Evolutionary conservation across 1,284 basidiomycete species (phyloP).

Genomic region (Marasmius oreades): DNA sequence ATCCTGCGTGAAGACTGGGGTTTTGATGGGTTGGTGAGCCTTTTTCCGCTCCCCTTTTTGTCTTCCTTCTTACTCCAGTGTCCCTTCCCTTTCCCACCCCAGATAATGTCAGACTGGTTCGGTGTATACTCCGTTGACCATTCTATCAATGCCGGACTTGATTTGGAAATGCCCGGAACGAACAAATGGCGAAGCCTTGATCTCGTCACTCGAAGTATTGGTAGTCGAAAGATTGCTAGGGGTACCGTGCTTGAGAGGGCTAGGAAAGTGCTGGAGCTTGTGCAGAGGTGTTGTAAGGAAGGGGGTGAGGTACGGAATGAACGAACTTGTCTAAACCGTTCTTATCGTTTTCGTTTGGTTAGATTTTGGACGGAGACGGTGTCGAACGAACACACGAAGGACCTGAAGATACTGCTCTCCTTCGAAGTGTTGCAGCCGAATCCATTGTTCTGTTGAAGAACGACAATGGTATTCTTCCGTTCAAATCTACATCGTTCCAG

Average conservation of each 20-base stretch:
- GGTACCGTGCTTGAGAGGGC: constrained; percentile 71
- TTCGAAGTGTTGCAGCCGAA: constrained; percentile 60
- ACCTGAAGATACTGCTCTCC: constrained; percentile 54
- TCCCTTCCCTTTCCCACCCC: constrained; percentile 23
- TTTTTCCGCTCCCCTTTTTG: too few species aligned
- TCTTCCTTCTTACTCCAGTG: constrained; percentile 22
- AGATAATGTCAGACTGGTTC: constrained; percentile 33
- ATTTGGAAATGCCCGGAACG: constrained; percentile 77
- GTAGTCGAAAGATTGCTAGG: constrained; percentile 58
- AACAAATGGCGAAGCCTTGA: constrained; percentile 70
- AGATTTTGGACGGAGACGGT: constrained; percentile 68
- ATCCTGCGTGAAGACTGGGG: constrained; percentile 78
- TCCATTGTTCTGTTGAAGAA: constrained; percentile 79
- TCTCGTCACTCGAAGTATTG: constrained; percentile 59
- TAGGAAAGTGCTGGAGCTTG: constrained; percentile 59
- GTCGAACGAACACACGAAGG: constrained; percentile 58
- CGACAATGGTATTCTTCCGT: constrained; percentile 54
- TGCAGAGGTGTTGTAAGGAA: constrained; percentile 57
- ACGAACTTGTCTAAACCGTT: too few species aligned
- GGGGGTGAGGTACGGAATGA: constrained; percentile 61
- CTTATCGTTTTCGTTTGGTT: not conserved
- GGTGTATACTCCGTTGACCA: constrained; percentile 67
- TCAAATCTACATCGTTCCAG: constrained; percentile 36
- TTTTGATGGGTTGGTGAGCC: constrained; percentile 53
- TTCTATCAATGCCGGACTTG: constrained; percentile 70